Evolutionary conservation across 441 rosid genomes (phyloP), one percentile per base, ranked within the genome.

Genomic region (Gossypium laxum): DNA sequence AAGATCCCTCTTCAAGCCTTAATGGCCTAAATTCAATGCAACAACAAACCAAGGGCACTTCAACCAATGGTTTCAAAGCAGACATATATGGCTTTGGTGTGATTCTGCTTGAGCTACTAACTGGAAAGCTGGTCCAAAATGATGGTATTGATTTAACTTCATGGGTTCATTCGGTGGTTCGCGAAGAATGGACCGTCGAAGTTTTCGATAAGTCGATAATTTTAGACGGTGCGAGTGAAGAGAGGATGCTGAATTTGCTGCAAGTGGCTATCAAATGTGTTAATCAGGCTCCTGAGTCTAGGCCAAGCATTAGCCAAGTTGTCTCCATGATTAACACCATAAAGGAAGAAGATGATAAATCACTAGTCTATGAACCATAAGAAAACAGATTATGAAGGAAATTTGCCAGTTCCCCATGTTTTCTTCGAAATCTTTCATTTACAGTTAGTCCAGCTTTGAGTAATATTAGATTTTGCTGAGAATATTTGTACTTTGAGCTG

Each of bases 181-280:
- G 78, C 12, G 90, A 88, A 67, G 92, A 88, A 76, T 82, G 92
- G 90, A 88, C 89, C 0, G 88, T 51, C 1, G 92, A 85, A 70
- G 90, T 88, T 26, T 86, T 88, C 10, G 89, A 88, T 65, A 82
- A 78, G 83, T 62, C 72, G 0, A 72, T 88, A 10, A 66, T 85
- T 32, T 32, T 64, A 21, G 84, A 80, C 71, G 90, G 83, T 1
- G 89, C 84, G 26, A 85, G 83, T 76, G 88, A 86, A 76, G 90
- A 80, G 30, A 81, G 85, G 74, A 83, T 86, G 90, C 79, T 86
- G 77, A 79, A 74, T 75, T 67, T 88, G 80, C 85, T 88, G 70
- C 86, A 81, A 66, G 80, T 88, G 48, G 93, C 90, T 59, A 64
- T 84, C 50, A 86, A 84, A 79, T 88, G 93, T 74, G 83, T 78